A percentile compares a stretch with the other conserved stretches of the same genome.
phyloP scores from a whole-genome alignment of 2,329 filamentous ascomycete genomes.

The Coleophoma crateriformis region DNA sequence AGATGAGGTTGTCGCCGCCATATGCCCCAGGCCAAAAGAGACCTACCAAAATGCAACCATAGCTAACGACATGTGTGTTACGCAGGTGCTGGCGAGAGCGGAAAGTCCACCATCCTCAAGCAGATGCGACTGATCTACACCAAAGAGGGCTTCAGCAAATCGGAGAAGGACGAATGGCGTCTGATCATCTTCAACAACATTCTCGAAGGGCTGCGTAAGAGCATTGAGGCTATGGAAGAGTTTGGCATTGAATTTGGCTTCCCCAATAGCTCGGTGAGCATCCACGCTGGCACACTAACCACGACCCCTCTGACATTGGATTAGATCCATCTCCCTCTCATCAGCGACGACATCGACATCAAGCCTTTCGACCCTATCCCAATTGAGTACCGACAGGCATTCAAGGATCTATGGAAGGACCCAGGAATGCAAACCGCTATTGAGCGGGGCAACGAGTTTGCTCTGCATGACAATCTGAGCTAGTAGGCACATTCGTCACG shows the following conservation, averaged over 20 bases:
- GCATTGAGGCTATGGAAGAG: slow-evolving; percentile 86
- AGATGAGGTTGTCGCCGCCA: no score
- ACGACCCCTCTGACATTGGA: slow-evolving; percentile 1
- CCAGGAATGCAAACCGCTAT: slow-evolving; percentile 82
- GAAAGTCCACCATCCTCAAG: slow-evolving; percentile 95
- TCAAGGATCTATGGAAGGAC: slow-evolving; percentile 82
- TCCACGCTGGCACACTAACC: not conserved
- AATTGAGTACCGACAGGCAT: slow-evolving; percentile 69
- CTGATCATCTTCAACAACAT: slow-evolving; percentile 95
- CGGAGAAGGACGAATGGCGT: slow-evolving; percentile 88
- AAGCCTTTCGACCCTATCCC: slow-evolving; percentile 77
- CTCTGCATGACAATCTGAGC: slow-evolving; percentile 88
- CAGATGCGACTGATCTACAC: slow-evolving; percentile 99
- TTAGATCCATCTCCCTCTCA: slow-evolving; percentile 71
- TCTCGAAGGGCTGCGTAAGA: slow-evolving; percentile 83
- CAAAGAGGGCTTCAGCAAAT: slow-evolving; percentile 75
- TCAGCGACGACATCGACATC: slow-evolving; percentile 78
- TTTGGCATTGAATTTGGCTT: slow-evolving; percentile 74
- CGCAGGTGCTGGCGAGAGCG: slow-evolving; percentile 85
- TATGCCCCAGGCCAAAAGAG: no score
- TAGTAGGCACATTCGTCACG: slow-evolving; percentile 57
- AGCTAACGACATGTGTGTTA: slow-evolving; percentile 10
- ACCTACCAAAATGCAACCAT: not conserved
- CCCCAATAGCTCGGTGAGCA: slow-evolving; percentile 69
- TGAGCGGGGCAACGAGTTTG: slow-evolving; percentile 90